These are phyloP conservation scores for Cornus florida DNA, from an alignment of 148 eudicot species.

Conservation along the genomic window DNA sequence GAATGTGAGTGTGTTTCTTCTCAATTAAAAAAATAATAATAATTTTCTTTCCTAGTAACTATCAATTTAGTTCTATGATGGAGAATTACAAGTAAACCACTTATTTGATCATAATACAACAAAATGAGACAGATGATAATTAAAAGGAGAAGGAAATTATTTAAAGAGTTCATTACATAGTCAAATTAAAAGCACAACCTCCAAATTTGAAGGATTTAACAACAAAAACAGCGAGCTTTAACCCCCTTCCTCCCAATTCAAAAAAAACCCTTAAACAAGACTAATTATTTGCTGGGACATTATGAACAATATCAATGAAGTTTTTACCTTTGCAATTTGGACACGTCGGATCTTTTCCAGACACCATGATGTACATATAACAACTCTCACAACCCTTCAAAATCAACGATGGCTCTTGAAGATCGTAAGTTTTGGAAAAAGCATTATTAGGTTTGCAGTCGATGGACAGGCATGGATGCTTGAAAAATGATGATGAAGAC, in stretches of 20 bases:
- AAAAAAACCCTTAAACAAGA: no score
- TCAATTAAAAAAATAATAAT: no score
- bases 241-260: no score
- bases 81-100: no score
- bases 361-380: constrained; percentile 2
- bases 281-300: background rate
- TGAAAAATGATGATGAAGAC: background rate
- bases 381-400: constrained; percentile 8
- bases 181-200: no score
- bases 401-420: background rate
- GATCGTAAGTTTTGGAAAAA: background rate
- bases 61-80: no score
- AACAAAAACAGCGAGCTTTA: no score
- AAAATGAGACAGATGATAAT: no score
- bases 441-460: background rate
- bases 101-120: no score
- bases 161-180: background rate
- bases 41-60: no score
- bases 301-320: background rate
- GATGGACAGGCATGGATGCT: background rate
- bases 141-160: background rate
- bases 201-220: no score
- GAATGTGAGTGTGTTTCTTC: no score
- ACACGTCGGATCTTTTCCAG: background rate
- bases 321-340: background rate